phyloP scores from a whole-genome alignment of 345 rosid genomes.

The Lepidium didymum region DNA sequence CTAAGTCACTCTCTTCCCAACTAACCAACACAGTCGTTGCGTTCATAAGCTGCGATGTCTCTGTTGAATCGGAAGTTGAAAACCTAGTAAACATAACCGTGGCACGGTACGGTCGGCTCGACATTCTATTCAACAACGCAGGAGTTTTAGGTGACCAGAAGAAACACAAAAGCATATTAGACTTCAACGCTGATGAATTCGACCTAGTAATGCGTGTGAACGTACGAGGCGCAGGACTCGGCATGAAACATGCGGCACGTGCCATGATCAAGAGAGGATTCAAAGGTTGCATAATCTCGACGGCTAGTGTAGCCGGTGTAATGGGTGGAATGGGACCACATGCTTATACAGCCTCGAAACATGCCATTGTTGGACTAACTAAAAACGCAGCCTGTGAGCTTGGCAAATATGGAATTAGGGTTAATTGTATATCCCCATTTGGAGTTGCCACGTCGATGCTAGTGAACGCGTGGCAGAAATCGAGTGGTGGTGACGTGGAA shows the following conservation, averaged over 20 bases:
- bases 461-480: conserved; percentile 50
- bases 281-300: conserved; percentile 59
- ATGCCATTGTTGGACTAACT: conserved; percentile 75
- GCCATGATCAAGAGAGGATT: conserved; percentile 49
- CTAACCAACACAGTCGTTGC: conserved; percentile 16
- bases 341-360: conserved; percentile 83
- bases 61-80: conserved; percentile 54
- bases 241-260: conserved; percentile 84
- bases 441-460: conserved; percentile 86
- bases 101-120: conserved; percentile 44
- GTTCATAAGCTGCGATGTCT: conserved; percentile 63
- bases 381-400: conserved; percentile 79
- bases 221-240: conserved; percentile 55
- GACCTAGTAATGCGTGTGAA: conserved; percentile 66
- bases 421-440: conserved; percentile 78
- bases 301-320: conserved; percentile 77
- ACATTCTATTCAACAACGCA: conserved; percentile 73
- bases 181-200: conserved; percentile 58
- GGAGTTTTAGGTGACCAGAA: conserved; percentile 69
- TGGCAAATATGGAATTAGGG: conserved; percentile 65
- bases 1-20: conserved; percentile 38
- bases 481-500: conserved; percentile 33
- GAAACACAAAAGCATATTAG: conserved; percentile 58
- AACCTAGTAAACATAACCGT: conserved; percentile 46
- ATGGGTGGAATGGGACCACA: conserved; percentile 87